phyloP scores from a whole-genome alignment of 1,284 basidiomycete genomes.

The Testicularia cyperi region DNA sequence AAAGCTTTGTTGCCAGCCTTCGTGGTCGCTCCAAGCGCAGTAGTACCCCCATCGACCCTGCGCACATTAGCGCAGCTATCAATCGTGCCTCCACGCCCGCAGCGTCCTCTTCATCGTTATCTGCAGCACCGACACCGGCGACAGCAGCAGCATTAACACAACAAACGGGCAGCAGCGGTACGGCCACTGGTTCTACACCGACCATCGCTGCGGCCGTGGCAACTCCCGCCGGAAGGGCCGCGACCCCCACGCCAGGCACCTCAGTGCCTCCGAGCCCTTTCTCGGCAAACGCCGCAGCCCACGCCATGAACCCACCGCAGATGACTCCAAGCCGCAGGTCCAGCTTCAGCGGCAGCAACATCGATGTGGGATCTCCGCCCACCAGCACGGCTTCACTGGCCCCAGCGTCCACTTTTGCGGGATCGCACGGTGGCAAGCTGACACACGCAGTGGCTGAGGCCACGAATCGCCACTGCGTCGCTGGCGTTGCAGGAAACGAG shows the following conservation, averaged over 20 bases:
- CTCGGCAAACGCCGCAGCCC: conserved; percentile 19
- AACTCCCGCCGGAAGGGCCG: conserved; percentile 18
- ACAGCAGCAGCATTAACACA: no score
- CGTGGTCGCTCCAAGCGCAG: conserved; percentile 43
- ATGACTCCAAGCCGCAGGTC: conserved; percentile 49
- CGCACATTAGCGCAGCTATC: conserved; percentile 13
- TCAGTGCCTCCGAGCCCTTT: conserved; percentile 45
- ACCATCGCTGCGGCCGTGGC: conserved; percentile 10
- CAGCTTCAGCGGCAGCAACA: conserved; percentile 54
- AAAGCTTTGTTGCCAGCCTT: conserved; percentile 38
- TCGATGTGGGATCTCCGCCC: conserved; percentile 48
- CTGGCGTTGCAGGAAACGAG: conserved; percentile 8
- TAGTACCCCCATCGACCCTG: conserved; percentile 44
- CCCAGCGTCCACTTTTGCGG: conserved; percentile 18
- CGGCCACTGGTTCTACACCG: no score
- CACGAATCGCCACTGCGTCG: conserved; percentile 1
- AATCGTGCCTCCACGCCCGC: conserved; percentile 25
- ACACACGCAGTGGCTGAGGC: conserved; percentile 2
- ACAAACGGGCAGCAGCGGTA: no score
- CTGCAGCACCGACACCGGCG: conserved; percentile 5
- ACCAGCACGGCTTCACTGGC: conserved; percentile 51
- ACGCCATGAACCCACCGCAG: conserved; percentile 55
- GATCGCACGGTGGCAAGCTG: conserved; percentile 14
- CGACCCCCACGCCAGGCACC: conserved; percentile 33
- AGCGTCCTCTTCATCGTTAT: neutral